Percentiles rank a stretch among this genome's conserved stretches.
Conservation (phyloP, 352 stramenopile genomes). For the Phytophthora chlamydospora region DNA sequence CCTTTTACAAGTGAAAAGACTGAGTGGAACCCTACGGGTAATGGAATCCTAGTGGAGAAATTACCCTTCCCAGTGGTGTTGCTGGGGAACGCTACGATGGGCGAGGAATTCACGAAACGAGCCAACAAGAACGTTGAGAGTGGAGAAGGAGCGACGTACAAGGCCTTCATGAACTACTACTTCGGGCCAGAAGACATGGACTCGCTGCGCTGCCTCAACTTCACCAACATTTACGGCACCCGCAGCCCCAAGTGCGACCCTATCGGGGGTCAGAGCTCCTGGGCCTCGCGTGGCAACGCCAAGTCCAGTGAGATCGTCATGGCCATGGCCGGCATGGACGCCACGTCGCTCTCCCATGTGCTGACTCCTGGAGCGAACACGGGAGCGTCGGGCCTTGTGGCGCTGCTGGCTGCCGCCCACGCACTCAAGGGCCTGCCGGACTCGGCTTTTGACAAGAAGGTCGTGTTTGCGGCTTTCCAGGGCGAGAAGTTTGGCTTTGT, state of each 20-base stretch:
- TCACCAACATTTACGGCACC: slow-evolving; percentile 78
- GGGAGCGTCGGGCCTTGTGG: slow-evolving; percentile 72
- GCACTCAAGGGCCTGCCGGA: slow-evolving; percentile 72
- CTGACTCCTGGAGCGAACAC: slow-evolving; percentile 77
- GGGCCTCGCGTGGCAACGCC: slow-evolving; percentile 63
- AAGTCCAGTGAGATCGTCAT: slow-evolving; percentile 60
- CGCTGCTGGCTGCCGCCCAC: slow-evolving; percentile 73
- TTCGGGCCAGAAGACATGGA: slow-evolving; percentile 79
- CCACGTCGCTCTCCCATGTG: slow-evolving; percentile 71
- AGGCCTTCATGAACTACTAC: slow-evolving; percentile 85
- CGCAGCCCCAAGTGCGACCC: slow-evolving; percentile 73
- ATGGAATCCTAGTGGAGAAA: slow-evolving; percentile 43
- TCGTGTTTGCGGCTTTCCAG: slow-evolving; percentile 87
- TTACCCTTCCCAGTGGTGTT: slow-evolving; percentile 76
- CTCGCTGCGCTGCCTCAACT: slow-evolving; percentile 72
- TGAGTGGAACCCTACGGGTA: slow-evolving; percentile 70
- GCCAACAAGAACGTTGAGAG: slow-evolving; percentile 64
- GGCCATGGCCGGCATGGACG: slow-evolving; percentile 84
- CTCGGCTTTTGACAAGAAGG: slow-evolving; percentile 65
- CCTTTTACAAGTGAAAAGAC: slow-evolving; percentile 63
- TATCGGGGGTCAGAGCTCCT: slow-evolving; percentile 81
- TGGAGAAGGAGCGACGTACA: slow-evolving; percentile 60
- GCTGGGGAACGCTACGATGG: slow-evolving; percentile 48
- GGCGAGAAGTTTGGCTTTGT: slow-evolving; percentile 86
- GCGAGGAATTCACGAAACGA: slow-evolving; percentile 52